Evolutionary conservation across 495 filamentous ascomycete species (phyloP), one percentile per base, ranked within the genome.

Genomic region (Penicillium cinerascens): DNA sequence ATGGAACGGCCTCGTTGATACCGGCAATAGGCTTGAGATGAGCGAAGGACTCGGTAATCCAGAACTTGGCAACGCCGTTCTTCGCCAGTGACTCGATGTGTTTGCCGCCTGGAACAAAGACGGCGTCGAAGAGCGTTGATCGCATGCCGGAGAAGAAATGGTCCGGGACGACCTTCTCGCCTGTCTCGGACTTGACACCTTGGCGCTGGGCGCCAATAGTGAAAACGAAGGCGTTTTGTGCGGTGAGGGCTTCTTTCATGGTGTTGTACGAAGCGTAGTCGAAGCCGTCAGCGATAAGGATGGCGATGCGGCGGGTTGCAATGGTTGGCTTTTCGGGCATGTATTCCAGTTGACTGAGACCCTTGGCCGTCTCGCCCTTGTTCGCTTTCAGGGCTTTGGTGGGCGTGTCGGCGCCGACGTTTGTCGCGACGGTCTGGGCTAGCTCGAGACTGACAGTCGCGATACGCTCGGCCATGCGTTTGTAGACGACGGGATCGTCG

Each of bases 61-160:
- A 95, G 72, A 92, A 87, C 46, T 89, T 71, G 2, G 87, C 88
- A 18, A 90, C 81, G 5, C 91, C 91, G 49, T 82, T 89, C 71
- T 84, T 83, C 33, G 78, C 67, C 5, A 95, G 77, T 1, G 77
- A 76, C 42, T 69, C 60, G 17, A 87, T 77, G 48, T 89, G 75
- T 0, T 77, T 74, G 0, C 89, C 90, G 16, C 89, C 88, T 16
- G 89, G 88, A 17, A 95, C 75, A 62, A 91, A 92, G 25, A 90
- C 64, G 1, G 89, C 84, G 62, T 96, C 92, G 56, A 95, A 92
- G 72, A 95, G 81, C 4, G 89, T 95, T 4, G 84, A 89, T 35
- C 90, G 85, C 82, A 87, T 82, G 4, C 87, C 89, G 45, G 89
- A 83, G 52, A 93, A 81, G 61, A 92, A 87, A 60, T 95, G 89